Evolutionary conservation across 305 asterid species (phyloP).

Genomic region (Solanum chacoense): DNA sequence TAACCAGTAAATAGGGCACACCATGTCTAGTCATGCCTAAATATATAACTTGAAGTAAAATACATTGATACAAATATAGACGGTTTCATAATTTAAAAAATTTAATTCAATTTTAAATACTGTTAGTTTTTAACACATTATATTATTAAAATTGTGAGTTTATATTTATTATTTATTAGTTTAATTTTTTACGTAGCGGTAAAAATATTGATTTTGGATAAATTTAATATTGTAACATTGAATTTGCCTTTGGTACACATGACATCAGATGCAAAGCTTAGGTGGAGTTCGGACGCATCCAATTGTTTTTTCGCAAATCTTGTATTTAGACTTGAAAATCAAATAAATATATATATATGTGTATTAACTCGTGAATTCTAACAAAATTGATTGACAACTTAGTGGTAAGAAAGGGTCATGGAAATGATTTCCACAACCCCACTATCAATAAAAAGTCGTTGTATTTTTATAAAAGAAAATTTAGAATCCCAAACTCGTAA

Average conservation of each 20-base stretch:
- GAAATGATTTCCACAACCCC: neutral
- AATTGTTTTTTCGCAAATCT: fast-evolving
- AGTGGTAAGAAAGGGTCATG: too few species aligned
- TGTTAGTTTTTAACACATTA: neutral
- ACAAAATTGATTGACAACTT: too few species aligned
- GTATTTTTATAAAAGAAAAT: too few species aligned
- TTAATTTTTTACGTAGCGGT: neutral
- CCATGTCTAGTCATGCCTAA: neutral
- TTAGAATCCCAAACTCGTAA: neutral
- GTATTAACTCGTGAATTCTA: fast-evolving
- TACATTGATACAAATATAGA: neutral
- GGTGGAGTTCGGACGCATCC: neutral
- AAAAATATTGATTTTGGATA: neutral
- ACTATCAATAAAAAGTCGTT: too few species aligned
- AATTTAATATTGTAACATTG: neutral
- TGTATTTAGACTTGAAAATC: neutral
- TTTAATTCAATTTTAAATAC: neutral
- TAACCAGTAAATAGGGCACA: neutral
- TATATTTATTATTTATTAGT: neutral
- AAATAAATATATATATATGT: too few species aligned
- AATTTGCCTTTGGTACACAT: neutral
- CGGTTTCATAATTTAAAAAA: neutral
- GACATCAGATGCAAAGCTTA: neutral
- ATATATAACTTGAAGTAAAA: neutral
- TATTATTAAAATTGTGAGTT: neutral